Conservation (phyloP, 192 early-diverging fungal species). For the Glomus cerebriforme region DNA sequence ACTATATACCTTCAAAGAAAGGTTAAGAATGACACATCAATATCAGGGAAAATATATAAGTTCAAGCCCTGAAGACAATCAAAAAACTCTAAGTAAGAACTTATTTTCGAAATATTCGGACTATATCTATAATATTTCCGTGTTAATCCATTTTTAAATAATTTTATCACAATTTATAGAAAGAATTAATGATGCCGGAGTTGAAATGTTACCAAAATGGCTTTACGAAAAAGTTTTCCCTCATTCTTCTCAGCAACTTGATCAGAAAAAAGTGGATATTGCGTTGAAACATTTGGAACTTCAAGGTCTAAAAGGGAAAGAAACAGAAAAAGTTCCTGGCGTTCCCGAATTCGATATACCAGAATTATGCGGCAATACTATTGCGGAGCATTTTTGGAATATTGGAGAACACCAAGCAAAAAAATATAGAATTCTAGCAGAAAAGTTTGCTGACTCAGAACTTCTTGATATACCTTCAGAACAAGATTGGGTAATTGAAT, state of each 20-base stretch:
- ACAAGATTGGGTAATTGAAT: slow-evolving; percentile 52
- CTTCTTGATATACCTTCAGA: slow-evolving; percentile 47
- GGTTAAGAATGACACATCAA: too few species aligned
- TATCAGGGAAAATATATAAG: too few species aligned
- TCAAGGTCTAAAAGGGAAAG: slow-evolving; percentile 60
- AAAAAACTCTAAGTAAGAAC: background rate
- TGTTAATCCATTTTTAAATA: background rate
- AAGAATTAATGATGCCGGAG: background rate
- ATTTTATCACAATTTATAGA: background rate
- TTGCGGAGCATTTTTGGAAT: slow-evolving; percentile 79
- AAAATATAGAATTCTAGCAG: slow-evolving; percentile 58
- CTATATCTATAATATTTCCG: background rate
- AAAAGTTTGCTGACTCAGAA: slow-evolving; percentile 41
- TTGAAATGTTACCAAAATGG: slow-evolving; percentile 31
- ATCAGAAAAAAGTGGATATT: slow-evolving; percentile 26
- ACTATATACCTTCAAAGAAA: background rate
- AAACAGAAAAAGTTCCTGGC: slow-evolving; percentile 37
- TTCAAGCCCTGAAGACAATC: too few species aligned
- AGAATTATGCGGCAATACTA: slow-evolving; percentile 38
- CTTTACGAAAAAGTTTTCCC: slow-evolving; percentile 19
- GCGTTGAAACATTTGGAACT: slow-evolving; percentile 51
- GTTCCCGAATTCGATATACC: slow-evolving; percentile 30
- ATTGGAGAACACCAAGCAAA: slow-evolving; percentile 69
- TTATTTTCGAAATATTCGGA: background rate
- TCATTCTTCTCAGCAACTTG: background rate